A percentile compares a stretch with the other conserved stretches of the same genome.
phyloP scores from a whole-genome alignment of 1,139 yeast genomes.

The Diutina rugosa region DNA sequence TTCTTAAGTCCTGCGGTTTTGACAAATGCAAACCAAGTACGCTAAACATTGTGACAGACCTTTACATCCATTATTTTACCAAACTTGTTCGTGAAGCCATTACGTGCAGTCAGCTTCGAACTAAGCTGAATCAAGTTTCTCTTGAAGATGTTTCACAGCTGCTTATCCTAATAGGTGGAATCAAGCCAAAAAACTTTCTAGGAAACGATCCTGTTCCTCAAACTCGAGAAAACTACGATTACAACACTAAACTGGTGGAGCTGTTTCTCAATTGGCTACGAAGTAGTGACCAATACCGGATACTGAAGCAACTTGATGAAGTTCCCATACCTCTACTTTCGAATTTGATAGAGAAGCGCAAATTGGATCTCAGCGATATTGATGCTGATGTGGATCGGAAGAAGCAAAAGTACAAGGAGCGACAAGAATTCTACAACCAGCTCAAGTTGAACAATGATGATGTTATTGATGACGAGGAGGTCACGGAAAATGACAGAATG shows the following conservation, averaged over 20 bases:
- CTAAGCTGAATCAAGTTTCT: not conserved
- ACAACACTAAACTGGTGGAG: constrained; percentile 26
- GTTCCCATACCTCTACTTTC: constrained; percentile 20
- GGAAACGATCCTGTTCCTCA: not conserved
- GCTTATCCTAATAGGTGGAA: not conserved
- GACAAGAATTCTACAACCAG: constrained; percentile 29
- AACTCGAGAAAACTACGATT: constrained; percentile 6
- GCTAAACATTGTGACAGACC: not conserved
- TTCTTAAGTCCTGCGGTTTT: not conserved
- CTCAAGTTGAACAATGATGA: constrained; percentile 16
- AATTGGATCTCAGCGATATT: constrained; percentile 7
- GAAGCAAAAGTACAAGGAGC: constrained; percentile 11
- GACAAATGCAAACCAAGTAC: not conserved
- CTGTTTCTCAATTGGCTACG: constrained; percentile 25
- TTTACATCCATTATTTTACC: not conserved
- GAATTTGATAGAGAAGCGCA: constrained; percentile 27
- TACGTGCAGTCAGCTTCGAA: not conserved
- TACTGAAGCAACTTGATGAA: constrained; percentile 16
- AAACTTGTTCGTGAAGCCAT: not conserved
- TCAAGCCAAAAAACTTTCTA: not conserved
- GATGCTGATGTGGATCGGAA: constrained; percentile 8
- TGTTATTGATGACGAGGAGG: constrained; percentile 21
- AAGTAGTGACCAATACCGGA: constrained; percentile 15
- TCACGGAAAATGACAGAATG: constrained; percentile 17
- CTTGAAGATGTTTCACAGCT: not conserved